These are phyloP conservation scores for Botryosphaeria dothidea DNA, from an alignment of 2,329 filamentous ascomycete genomes.

Conservation along the genomic window DNA sequence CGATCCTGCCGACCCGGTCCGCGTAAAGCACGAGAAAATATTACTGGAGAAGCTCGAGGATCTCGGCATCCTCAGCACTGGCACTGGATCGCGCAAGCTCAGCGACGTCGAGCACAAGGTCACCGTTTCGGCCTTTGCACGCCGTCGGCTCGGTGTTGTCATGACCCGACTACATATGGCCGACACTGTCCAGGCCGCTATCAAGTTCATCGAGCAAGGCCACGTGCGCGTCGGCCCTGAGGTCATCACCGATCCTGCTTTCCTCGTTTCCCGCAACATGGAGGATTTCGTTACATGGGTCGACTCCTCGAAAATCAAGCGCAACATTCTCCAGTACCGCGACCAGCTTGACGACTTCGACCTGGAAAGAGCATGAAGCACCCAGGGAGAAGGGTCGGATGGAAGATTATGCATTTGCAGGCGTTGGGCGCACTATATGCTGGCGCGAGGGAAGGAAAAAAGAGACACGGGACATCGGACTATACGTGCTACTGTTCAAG, in stretches of 20 bases:
- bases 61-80: slow-evolving; percentile 80
- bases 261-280: slow-evolving; percentile 79
- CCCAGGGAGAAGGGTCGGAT: neutral
- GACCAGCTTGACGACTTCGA: slow-evolving; percentile 97
- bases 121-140: slow-evolving; percentile 85
- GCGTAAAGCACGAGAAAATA: slow-evolving; percentile 81
- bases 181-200: slow-evolving; percentile 77
- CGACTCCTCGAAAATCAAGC: slow-evolving; percentile 94
- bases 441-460: neutral
- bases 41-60: slow-evolving; percentile 90
- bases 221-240: slow-evolving; percentile 91
- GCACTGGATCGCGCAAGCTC: slow-evolving; percentile 61
- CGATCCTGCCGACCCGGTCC: slow-evolving; percentile 73
- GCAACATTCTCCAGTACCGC: slow-evolving; percentile 90
- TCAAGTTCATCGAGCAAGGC: slow-evolving; percentile 88
- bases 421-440: slow-evolving; percentile 7
- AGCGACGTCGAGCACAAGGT: slow-evolving; percentile 78
- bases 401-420: neutral
- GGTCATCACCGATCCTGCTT: slow-evolving; percentile 85
- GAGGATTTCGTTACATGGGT: slow-evolving; percentile 98
- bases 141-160: slow-evolving; percentile 80
- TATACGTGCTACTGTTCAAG: neutral
- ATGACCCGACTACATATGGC: slow-evolving; percentile 93
- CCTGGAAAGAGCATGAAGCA: slow-evolving; percentile 43
- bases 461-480: neutral